phyloP scores from a whole-genome alignment of 176 grass and related monocot species.

The Avena insularis region DNA sequence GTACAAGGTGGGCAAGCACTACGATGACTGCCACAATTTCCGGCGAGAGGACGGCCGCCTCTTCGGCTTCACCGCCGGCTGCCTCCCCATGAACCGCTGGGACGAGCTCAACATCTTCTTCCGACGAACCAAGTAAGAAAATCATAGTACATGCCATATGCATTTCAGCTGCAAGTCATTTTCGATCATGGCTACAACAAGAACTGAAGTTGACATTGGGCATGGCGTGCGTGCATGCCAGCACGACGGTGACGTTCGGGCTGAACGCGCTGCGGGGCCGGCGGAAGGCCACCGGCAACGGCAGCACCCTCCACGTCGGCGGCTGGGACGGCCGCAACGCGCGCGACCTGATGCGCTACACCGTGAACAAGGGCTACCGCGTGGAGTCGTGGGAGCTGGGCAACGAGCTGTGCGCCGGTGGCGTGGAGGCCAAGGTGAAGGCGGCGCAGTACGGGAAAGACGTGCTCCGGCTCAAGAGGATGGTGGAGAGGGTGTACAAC shows the following conservation, averaged over 20 bases:
- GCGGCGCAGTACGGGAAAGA: constrained; percentile 54
- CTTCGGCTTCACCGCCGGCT: constrained; percentile 60
- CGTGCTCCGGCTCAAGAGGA: constrained; percentile 42
- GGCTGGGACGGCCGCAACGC: constrained; percentile 57
- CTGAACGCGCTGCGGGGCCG: constrained; percentile 64
- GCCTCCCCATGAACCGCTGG: constrained; percentile 56
- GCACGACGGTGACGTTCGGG: constrained; percentile 65
- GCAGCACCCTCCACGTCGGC: constrained; percentile 43
- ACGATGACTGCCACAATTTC: constrained; percentile 38
- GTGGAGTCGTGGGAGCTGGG: constrained; percentile 72
- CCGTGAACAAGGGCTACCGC: constrained; percentile 50
- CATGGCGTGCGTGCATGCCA: not conserved
- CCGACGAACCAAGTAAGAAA: constrained; percentile 45
- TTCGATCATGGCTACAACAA: not conserved
- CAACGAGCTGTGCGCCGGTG: constrained; percentile 63
- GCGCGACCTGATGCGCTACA: constrained; percentile 55
- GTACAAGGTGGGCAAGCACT: constrained; percentile 45
- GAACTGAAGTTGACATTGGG: not conserved
- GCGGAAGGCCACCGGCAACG: constrained; percentile 22
- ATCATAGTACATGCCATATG: not conserved
- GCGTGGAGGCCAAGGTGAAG: constrained; percentile 52
- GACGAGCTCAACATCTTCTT: constrained; percentile 67
- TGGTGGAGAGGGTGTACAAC: constrained; percentile 43
- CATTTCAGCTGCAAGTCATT: not conserved
- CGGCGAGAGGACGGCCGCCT: constrained; percentile 39